Evolutionary conservation across 2,329 filamentous ascomycete species (phyloP).

Genomic region (Cladosporium oxysporum): DNA sequence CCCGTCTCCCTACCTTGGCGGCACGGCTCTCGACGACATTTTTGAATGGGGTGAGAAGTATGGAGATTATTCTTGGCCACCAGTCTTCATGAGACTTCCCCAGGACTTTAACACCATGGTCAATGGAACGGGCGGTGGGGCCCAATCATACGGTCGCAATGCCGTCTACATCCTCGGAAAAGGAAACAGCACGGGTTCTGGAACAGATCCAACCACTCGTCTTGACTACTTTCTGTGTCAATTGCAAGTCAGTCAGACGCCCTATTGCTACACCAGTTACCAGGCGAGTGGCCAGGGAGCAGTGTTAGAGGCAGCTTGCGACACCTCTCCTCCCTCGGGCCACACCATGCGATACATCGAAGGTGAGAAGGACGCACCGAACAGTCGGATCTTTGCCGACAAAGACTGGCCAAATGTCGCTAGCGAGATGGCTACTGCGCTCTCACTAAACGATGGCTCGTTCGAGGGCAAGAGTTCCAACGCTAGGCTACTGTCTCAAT

Average conservation of each 20-base stretch:
- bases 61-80: constrained; percentile 45
- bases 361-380: constrained; percentile 54
- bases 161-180: constrained; percentile 69
- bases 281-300: constrained; percentile 55
- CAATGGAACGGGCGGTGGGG: constrained; percentile 48
- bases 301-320: constrained; percentile 61
- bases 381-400: constrained; percentile 46
- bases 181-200: constrained; percentile 19
- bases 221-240: constrained; percentile 65
- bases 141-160: constrained; percentile 43
- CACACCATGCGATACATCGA: constrained; percentile 55
- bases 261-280: constrained; percentile 65
- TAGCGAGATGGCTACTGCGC: constrained; percentile 40
- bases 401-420: constrained; percentile 49
- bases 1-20: constrained; percentile 24
- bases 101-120: constrained; percentile 65
- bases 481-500: constrained; percentile 46
- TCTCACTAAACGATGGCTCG: constrained; percentile 48
- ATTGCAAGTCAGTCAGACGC: constrained; percentile 63
- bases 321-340: constrained; percentile 46
- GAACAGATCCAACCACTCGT: neutral
- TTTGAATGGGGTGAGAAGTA: constrained; percentile 63
- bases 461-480: constrained; percentile 47
- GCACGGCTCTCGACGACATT: constrained; percentile 60
- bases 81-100: constrained; percentile 54